phyloP scores from a whole-genome alignment of 768 basidiomycete species.

The Mycena crocata region DNA sequence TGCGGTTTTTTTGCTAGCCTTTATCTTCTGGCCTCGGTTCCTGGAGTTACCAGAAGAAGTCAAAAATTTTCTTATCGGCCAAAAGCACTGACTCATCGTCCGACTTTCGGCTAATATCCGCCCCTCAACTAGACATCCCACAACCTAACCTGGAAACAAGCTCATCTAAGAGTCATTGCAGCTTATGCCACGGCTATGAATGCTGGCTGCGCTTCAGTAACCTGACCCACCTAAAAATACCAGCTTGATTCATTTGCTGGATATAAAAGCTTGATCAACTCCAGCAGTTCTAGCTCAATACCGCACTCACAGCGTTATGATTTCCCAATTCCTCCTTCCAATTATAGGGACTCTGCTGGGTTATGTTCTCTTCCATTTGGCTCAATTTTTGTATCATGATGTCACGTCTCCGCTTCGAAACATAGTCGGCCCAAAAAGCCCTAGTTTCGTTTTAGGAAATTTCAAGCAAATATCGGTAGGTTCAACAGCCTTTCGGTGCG shows the following conservation, averaged over 20 bases:
- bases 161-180: not conserved
- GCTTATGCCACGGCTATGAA: slow-evolving; percentile 1
- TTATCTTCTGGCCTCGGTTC: no score
- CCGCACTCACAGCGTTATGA: slow-evolving; percentile 63
- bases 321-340: not conserved
- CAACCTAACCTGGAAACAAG: not conserved
- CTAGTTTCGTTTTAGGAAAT: slow-evolving; percentile 47
- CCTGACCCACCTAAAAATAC: no score
- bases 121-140: no score
- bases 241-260: no score
- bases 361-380: slow-evolving; percentile 34
- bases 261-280: slow-evolving; percentile 56
- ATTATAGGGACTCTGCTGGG: slow-evolving; percentile 1
- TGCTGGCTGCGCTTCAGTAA: not conserved
- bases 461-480: not conserved
- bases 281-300: slow-evolving; percentile 78
- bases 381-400: slow-evolving; percentile 22
- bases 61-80: no score
- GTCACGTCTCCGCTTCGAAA: slow-evolving; percentile 42
- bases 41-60: no score
- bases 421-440: slow-evolving; percentile 48
- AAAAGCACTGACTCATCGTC: not conserved
- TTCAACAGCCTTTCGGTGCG: not conserved
- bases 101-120: no score
- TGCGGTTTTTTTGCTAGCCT: no score